Evolutionary conservation across 139 green algal genomes (phyloP), one percentile per base, ranked within the genome.

Genomic region (Tetraselmis chui): DNA sequence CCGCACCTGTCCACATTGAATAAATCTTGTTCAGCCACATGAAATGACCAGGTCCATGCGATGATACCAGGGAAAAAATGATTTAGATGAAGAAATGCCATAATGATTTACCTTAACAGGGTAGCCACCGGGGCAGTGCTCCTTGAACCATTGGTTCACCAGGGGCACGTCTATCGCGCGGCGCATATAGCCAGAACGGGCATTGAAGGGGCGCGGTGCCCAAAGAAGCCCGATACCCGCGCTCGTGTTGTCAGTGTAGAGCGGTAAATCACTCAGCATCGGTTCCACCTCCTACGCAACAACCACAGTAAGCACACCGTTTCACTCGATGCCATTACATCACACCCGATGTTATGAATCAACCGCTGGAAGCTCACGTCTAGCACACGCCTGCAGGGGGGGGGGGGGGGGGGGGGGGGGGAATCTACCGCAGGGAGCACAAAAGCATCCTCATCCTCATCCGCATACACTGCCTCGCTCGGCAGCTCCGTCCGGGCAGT

Each of bases 1-100:
- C 30, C 97, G 91, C 78, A 99, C 97, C 89, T 99, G 96, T 67
- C 97, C 93, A n/a, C n/a, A n/a, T n/a, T n/a, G n/a, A n/a, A n/a
- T n/a, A n/a, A n/a, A n/a, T n/a, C n/a, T n/a, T n/a, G n/a, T n/a
- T n/a, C n/a, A n/a, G n/a, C n/a, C n/a, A n/a, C n/a, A n/a, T n/a
- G n/a, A n/a, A n/a, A n/a, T n/a, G n/a, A n/a, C n/a, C n/a, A n/a
- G n/a, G n/a, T n/a, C n/a, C n/a, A n/a, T n/a, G n/a, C n/a, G n/a
- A n/a, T n/a, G n/a, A n/a, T n/a, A n/a, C n/a, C n/a, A n/a, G n/a
- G n/a, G n/a, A n/a, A n/a, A n/a, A n/a, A n/a, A n/a, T n/a, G n/a
- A n/a, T n/a, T n/a, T n/a, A n/a, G n/a, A n/a, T n/a, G n/a, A n/a
- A n/a, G n/a, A n/a, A n/a, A n/a, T n/a, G n/a, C n/a, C n/a, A n/a